phyloP scores from a whole-genome alignment of 495 filamentous ascomycete genomes.

The Ramalina peruviana region DNA sequence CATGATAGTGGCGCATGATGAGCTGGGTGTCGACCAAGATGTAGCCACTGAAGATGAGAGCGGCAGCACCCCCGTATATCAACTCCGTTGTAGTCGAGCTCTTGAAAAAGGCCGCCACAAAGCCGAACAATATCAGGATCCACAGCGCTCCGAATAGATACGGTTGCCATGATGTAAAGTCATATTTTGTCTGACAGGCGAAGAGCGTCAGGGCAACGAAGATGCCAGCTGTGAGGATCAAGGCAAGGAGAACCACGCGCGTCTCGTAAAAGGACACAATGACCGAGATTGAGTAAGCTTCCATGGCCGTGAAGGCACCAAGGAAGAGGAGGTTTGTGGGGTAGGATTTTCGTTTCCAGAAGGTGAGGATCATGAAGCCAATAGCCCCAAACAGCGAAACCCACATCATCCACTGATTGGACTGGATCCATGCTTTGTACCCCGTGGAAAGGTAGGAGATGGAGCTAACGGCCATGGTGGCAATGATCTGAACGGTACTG shows the following conservation, averaged over 20 bases:
- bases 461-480: conserved; percentile 66
- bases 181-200: conserved; percentile 95
- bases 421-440: conserved; percentile 83
- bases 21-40: conserved; percentile 94
- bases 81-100: conserved; percentile 64
- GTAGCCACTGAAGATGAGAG: conserved; percentile 84
- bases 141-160: conserved; percentile 86
- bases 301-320: conserved; percentile 74
- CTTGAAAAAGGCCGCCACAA: conserved; percentile 78
- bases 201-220: conserved; percentile 89
- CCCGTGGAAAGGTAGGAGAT: conserved; percentile 66
- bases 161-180: conserved; percentile 93
- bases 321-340: conserved; percentile 91
- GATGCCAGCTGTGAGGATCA: conserved; percentile 80
- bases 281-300: conserved; percentile 88
- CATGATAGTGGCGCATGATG: conserved; percentile 86
- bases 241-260: conserved; percentile 73
- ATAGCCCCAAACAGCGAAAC: conserved; percentile 68
- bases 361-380: conserved; percentile 73
- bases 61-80: conserved; percentile 63
- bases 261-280: conserved; percentile 77
- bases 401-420: conserved; percentile 72
- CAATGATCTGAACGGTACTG: conserved; percentile 75
- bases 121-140: conserved; percentile 82
- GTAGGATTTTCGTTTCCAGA: conserved; percentile 97